Base-by-base conservation (phyloP, 805 yeast genomes). In the Wickerhamomyces tratensis region DNA sequence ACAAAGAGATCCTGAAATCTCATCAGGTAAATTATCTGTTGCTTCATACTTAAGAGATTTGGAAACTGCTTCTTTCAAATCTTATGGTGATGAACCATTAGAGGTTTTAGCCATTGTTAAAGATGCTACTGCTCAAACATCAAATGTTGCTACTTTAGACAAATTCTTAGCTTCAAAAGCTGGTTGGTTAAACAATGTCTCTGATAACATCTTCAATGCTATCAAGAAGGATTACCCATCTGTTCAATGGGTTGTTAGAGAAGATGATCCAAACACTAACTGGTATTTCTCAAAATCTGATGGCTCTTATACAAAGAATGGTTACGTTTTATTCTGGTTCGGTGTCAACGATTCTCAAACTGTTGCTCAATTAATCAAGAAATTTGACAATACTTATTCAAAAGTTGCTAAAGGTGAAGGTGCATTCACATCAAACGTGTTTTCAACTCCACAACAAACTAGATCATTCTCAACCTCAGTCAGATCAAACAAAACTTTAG, bases 141-240 rank as follows among this genome's bases (percentile, higher is more conserved):
- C 64, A 12, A 63, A 62, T 12, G 69, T 85, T 41, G 83, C 96
- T 10, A 74, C 72, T 39, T 67, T 93, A 48, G 95, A 86, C 61
- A 87, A 86, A 65, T 87, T 93, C 60, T 70, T 88, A 50, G 86
- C 94, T 25, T 76, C 94, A 25, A 82, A 84, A 61, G 75, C 83
- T 42, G 98, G 98, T 38, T 93, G 99, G 99, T 81, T 91, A 60
- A 93, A 93, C 68, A 91, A 91, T 50, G 96, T 93, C 43, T 84
- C 96, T 45, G 99, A 93, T 59, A 91, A 89, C 64, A 83, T 93
- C 41, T 93, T 95, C 76, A 75, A 72, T 42, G 79, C 94, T 13
- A 73, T 93, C 53, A 78, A 72, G 53, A 81, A 79, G 53, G 95
- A 89, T 58, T 83, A 76, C 63, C 53, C 71, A 33, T 63, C 80